Evolutionary conservation across 2,329 filamentous ascomycete genomes (phyloP).

Genomic region (Phyllosticta citriasiana): DNA sequence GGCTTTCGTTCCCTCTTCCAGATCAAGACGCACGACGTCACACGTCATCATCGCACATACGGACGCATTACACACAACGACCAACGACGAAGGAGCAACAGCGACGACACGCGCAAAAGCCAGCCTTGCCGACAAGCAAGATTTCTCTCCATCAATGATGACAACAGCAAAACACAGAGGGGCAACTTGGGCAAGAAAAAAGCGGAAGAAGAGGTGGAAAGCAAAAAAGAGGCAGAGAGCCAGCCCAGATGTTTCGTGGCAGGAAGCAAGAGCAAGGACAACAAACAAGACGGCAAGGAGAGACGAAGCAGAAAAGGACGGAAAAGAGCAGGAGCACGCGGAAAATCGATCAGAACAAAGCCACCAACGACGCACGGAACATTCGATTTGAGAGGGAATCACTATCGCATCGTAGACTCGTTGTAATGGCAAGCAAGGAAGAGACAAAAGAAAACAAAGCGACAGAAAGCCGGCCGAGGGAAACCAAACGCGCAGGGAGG

Average conservation of each 20-base stretch:
- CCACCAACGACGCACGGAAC: background rate
- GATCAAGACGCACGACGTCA: background rate
- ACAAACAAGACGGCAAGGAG: background rate
- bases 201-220: background rate
- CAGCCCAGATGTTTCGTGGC: background rate
- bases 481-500: background rate
- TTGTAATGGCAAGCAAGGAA: conserved; percentile 2
- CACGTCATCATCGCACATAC: background rate
- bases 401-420: conserved; percentile 7
- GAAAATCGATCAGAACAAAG: background rate
- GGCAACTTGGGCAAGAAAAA: background rate
- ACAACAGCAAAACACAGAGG: background rate
- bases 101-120: no score
- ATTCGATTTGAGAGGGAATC: conserved; percentile 1
- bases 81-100: background rate
- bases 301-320: background rate
- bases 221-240: background rate
- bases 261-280: background rate
- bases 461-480: background rate
- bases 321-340: background rate
- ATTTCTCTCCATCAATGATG: background rate
- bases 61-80: background rate
- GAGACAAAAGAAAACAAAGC: background rate
- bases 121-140: background rate
- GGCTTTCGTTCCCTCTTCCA: no score